Conservation (phyloP, 2,329 filamentous ascomycete species). For the Daldinia sp. region DNA sequence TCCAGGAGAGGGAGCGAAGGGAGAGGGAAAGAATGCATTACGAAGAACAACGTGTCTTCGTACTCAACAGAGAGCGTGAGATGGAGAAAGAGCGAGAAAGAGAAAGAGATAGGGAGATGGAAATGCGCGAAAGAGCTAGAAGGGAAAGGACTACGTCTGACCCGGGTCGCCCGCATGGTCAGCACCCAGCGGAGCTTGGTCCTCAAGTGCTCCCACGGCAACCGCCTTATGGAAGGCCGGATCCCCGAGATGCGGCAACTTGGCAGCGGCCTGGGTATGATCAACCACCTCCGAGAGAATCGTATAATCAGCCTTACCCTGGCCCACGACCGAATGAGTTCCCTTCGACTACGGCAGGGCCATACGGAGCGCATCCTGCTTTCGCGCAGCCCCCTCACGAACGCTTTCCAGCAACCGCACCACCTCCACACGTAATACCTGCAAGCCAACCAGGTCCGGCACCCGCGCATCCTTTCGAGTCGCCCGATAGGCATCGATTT, state of each 20-base stretch:
- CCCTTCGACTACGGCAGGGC: constrained; percentile 52
- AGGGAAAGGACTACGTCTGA: constrained; percentile 61
- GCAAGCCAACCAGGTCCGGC: constrained; percentile 42
- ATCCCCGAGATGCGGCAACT: constrained; percentile 44
- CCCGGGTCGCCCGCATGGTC: constrained; percentile 53
- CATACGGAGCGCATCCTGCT: constrained; percentile 50
- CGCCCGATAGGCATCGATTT: constrained; percentile 59
- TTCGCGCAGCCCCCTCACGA: constrained; percentile 51
- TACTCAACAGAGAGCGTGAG: constrained; percentile 44
- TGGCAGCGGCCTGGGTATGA: constrained; percentile 55
- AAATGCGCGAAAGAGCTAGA: constrained; percentile 47
- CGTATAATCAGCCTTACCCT: constrained; percentile 54
- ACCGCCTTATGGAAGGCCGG: constrained; percentile 52
- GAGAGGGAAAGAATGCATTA: constrained; percentile 56
- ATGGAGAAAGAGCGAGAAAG: constrained; percentile 50
- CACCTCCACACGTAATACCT: constrained; percentile 46
- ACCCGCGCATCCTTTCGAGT: constrained; percentile 54
- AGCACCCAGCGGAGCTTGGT: constrained; percentile 57
- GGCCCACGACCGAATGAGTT: constrained; percentile 60
- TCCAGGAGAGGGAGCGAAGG: constrained; percentile 56
- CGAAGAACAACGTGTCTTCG: constrained; percentile 47
- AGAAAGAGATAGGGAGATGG: constrained; percentile 48
- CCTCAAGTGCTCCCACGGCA: constrained; percentile 50
- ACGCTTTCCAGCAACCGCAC: constrained; percentile 50
- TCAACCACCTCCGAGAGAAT: constrained; percentile 48